A percentile compares a stretch with the other conserved stretches of the same genome.
Evolutionary conservation across 768 basidiomycete genomes (phyloP).

Genomic region (Tulasnella sp.): DNA sequence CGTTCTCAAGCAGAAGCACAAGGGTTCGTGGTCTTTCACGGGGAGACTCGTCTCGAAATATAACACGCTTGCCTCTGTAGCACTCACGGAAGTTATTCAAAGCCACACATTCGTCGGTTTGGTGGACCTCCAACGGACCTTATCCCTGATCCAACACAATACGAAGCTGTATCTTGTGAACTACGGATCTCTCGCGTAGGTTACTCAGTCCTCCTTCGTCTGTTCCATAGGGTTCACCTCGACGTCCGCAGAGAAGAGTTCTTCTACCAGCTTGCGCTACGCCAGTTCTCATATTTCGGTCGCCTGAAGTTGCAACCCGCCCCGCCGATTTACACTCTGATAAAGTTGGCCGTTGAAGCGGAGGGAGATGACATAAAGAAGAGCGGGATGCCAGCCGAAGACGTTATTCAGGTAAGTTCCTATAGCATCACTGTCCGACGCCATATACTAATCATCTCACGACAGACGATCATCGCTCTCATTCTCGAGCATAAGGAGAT

Average conservation of each 20-base stretch:
- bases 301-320: slow-evolving; percentile 73
- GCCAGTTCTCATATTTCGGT: slow-evolving; percentile 79
- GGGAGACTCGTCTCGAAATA: neutral
- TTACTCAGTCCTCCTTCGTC: slow-evolving; percentile 17
- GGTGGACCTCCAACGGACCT: slow-evolving; percentile 57
- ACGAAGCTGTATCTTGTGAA: slow-evolving; percentile 87
- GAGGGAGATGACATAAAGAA: slow-evolving; percentile 39
- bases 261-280: slow-evolving; percentile 84
- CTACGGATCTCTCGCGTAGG: slow-evolving; percentile 71
- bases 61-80: slow-evolving; percentile 31
- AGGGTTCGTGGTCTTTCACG: slow-evolving; percentile 36
- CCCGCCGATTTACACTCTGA: slow-evolving; percentile 52
- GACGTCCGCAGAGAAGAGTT: slow-evolving; percentile 59
- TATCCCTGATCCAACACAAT: slow-evolving; percentile 75
- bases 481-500: slow-evolving; percentile 58
- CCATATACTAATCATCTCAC: neutral
- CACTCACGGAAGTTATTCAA: slow-evolving; percentile 66
- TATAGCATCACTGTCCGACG: neutral
- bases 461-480: slow-evolving; percentile 50
- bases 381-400: slow-evolving; percentile 40
- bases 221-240: neutral
- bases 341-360: slow-evolving; percentile 66
- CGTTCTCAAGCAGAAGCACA: slow-evolving; percentile 49
- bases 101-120: slow-evolving; percentile 90
- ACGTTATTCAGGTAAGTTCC: slow-evolving; percentile 55